Base-by-base conservation (phyloP, 805 yeast genomes). In the Candida pseudofarinosa region DNA sequence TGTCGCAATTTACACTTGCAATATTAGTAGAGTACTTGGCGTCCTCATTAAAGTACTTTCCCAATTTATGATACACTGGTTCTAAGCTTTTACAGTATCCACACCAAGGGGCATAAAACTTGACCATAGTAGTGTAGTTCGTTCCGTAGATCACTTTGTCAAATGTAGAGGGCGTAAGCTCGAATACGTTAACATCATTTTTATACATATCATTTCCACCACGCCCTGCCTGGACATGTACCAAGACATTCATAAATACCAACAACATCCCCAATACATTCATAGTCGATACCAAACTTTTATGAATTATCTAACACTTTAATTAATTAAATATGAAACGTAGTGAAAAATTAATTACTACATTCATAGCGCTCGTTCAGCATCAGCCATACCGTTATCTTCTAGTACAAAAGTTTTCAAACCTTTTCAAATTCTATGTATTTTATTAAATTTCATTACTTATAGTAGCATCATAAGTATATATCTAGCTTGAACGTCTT, bases 51-150 rank as follows among this genome's bases (percentile, higher is more conserved):
- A 86, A 67, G 20, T 66, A 60, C 40, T 76, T 77, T 4, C 86
- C 95, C 12, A 83, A 79, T 55, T 82, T 82, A 38, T 71, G 67
- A 61, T 73, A 84, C 1, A 79, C 79, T 3, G 85, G 82, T 45
- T 80, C 77, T 39, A 91, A 67, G 44, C 80, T 75, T 54, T 81
- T 76, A 65, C 99, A 91, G 63, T 91, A 88, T 4, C 97, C 97
- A 69, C 99, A 91, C 98, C 98, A 90, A 32, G 97, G 97, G 3
- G 98, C 97, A 62, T 85, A 90, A 63, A 90, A 90, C 67, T 89
- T 89, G 17, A 88, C 89, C 15, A 89, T 65, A 1, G 96, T 65
- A 1, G 95, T 85, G 54, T 88, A 85, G 58, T 88, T 88, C 2
- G 95, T 73, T 17, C 71, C 62, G 35, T 80, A 71, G 3, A 90